Evolutionary conservation across 1,284 basidiomycete genomes (phyloP).

Genomic region (Anthracocystis panici-leucophaei): DNA sequence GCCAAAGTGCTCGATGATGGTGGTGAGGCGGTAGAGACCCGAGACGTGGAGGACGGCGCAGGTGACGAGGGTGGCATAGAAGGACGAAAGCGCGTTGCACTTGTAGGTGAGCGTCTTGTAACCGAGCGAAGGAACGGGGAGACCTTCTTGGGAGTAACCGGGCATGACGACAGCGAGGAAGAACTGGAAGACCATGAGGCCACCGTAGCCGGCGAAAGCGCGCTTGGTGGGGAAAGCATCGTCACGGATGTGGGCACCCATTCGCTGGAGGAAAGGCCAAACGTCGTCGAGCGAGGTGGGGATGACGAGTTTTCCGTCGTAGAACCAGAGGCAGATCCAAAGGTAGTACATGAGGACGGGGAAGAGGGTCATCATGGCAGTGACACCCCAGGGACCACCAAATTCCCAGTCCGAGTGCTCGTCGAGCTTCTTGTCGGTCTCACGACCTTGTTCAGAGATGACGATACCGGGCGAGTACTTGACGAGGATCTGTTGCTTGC

Average conservation of each 20-base stretch:
- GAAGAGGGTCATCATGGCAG: conserved; percentile 94
- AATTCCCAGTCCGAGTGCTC: conserved; percentile 77
- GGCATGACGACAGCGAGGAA: conserved; percentile 90
- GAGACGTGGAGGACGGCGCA: conserved; percentile 83
- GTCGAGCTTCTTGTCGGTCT: conserved; percentile 67
- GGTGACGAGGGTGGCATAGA: conserved; percentile 87
- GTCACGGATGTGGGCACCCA: conserved; percentile 87
- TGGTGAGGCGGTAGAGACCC: conserved; percentile 87
- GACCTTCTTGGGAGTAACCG: conserved; percentile 86
- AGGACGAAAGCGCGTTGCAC: conserved; percentile 85
- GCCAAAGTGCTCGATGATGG: conserved; percentile 96
- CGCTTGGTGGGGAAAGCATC: conserved; percentile 90
- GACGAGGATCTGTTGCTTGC: conserved; percentile 60
- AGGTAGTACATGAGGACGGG: conserved; percentile 96
- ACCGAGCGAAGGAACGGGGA: conserved; percentile 69
- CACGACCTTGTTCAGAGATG: conserved; percentile 65
- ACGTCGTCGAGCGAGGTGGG: conserved; percentile 81
- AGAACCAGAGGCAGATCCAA: conserved; percentile 97
- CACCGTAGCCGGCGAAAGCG: conserved; percentile 79
- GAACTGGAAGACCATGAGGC: conserved; percentile 89
- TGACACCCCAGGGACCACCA: conserved; percentile 90
- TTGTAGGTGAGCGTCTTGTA: conserved; percentile 95
- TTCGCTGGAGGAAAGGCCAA: conserved; percentile 81
- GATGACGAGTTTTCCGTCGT: conserved; percentile 86
- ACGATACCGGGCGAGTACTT: conserved; percentile 66